Conservation (phyloP, 768 basidiomycete species). For the Dentipellis sp. region DNA sequence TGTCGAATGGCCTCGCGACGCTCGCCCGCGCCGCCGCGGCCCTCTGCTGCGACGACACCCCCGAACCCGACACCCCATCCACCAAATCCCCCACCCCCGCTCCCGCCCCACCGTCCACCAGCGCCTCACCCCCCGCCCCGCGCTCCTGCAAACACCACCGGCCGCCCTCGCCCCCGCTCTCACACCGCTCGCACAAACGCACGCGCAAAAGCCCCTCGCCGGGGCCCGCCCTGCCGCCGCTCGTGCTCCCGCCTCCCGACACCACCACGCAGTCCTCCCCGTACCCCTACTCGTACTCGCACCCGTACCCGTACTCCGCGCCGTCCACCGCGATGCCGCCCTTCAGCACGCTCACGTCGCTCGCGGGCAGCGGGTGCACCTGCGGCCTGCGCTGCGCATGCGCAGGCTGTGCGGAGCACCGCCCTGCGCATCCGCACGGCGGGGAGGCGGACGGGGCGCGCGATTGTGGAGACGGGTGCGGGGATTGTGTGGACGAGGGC, state of each 20-base stretch:
- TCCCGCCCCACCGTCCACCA: not conserved
- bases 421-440: not conserved
- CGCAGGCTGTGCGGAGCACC: slow-evolving; percentile 8
- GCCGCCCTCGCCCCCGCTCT: not conserved
- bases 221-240: slow-evolving; percentile 12
- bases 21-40: slow-evolving; percentile 11
- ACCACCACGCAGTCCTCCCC: not conserved
- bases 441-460: not conserved
- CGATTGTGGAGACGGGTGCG: slow-evolving; percentile 4
- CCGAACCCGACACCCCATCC: not conserved
- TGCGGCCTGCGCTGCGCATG: slow-evolving; percentile 15
- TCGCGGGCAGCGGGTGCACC: slow-evolving; percentile 15
- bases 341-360: slow-evolving; percentile 14
- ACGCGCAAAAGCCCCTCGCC: not conserved
- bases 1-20: slow-evolving; percentile 8
- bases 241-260: slow-evolving; percentile 3
- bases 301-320: not conserved
- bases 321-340: slow-evolving; percentile 10
- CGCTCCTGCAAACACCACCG: not conserved
- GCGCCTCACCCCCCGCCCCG: not conserved
- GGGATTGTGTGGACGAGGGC: slow-evolving; percentile 10
- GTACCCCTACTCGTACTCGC: not conserved
- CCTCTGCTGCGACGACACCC: not conserved
- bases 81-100: not conserved
- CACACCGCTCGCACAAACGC: not conserved